Evolutionary conservation across 176 grass and related monocot genomes (phyloP).

Genomic region (Neostapfia colusana): DNA sequence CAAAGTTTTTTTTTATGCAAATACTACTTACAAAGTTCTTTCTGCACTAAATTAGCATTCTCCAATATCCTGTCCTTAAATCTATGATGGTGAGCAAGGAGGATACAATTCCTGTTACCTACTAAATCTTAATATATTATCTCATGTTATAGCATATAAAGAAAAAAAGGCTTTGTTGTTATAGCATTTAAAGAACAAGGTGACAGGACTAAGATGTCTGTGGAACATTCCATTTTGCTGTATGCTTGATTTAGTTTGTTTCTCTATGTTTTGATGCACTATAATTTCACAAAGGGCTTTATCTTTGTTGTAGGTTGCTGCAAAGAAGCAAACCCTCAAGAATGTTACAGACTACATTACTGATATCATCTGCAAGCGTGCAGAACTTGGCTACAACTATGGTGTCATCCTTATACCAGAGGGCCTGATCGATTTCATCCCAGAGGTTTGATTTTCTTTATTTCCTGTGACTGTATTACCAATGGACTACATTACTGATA

Average conservation of each 20-base stretch:
- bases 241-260: not conserved
- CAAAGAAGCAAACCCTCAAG: conserved; percentile 87
- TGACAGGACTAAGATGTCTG: not conserved
- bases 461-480: not conserved
- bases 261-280: not conserved
- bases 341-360: conserved; percentile 94
- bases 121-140: too few relatives aligned
- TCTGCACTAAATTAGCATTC: conserved; percentile 23
- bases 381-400: conserved; percentile 94
- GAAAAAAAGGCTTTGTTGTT: too few relatives aligned
- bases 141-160: too few relatives aligned
- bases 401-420: conserved; percentile 96
- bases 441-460: conserved; percentile 62
- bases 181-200: not conserved
- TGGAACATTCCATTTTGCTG: not conserved
- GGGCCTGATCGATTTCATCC: conserved; percentile 96
- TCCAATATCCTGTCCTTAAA: not conserved
- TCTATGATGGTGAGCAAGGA: not conserved
- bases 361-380: conserved; percentile 83
- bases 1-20: conserved; percentile 26
- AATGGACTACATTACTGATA: not conserved
- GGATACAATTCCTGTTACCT: too few relatives aligned
- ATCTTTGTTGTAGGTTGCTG: conserved; percentile 62
- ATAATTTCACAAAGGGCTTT: not conserved
- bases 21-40: not conserved